These are phyloP conservation scores for Reticulascus tulasneorum DNA, from an alignment of 2,329 filamentous ascomycete species.

Conservation along the genomic window DNA sequence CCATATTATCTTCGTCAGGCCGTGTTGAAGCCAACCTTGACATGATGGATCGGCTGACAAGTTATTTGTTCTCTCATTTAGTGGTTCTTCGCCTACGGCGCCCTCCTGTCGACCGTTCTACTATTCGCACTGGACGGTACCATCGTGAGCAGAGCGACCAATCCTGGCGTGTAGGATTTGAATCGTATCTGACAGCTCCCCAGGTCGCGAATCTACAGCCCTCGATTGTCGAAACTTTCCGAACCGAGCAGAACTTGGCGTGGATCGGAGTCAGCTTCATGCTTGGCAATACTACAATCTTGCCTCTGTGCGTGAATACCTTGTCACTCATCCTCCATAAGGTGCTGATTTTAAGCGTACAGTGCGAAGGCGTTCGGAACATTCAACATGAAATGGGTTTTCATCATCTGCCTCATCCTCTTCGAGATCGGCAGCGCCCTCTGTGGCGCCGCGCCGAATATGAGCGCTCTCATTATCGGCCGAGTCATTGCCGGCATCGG, in stretches of 20 bases:
- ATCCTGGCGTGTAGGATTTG: too few species aligned
- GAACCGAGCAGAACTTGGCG: conserved; percentile 30
- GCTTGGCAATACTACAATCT: conserved; percentile 33
- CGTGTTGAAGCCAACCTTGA: too few species aligned
- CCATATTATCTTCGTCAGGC: too few species aligned
- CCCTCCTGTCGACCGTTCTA: conserved; percentile 10
- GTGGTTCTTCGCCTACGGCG: conserved; percentile 10
- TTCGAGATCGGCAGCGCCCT: conserved; percentile 26
- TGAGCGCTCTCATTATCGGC: conserved; percentile 41
- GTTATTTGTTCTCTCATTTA: too few species aligned
- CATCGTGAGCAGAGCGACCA: conserved; percentile 7
- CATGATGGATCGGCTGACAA: too few species aligned
- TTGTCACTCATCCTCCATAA: too few species aligned
- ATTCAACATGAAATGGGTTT: conserved; percentile 42
- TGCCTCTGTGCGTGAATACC: conserved; percentile 30
- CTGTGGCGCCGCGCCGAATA: conserved; percentile 34
- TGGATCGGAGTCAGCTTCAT: conserved; percentile 39
- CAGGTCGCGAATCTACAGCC: conserved; percentile 41
- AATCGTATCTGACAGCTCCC: background rate
- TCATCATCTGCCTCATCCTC: conserved; percentile 16
- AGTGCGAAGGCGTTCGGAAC: conserved; percentile 34
- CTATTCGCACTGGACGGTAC: conserved; percentile 16
- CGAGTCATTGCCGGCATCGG: conserved; percentile 36
- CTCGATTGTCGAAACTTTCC: conserved; percentile 32
- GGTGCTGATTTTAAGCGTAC: too few species aligned